Base-by-base conservation (phyloP, 441 rosid genomes). In the Aquilaria agallochum region DNA sequence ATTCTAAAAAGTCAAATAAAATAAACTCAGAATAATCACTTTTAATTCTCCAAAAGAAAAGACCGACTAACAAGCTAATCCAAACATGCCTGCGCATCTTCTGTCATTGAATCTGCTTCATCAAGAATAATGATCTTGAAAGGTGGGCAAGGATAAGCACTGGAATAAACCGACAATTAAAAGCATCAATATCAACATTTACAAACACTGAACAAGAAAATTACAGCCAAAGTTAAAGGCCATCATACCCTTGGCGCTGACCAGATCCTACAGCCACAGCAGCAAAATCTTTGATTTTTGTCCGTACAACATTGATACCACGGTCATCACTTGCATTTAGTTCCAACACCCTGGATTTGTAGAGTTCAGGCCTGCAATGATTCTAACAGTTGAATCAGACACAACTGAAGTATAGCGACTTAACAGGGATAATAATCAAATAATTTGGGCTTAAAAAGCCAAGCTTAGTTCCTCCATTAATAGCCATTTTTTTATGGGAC, bases 71-170 rank as follows among this genome's bases (percentile, higher is more conserved):
- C 42, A 36, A 36, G 7, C 42, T 2, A 60, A 55, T 63, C 57
- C 31, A 31, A 60, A 56, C 70, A 57, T 86, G 80, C 97, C 97
- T 91, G 99, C 60, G 99, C 98, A 79, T 95, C 99, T 86, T 95
- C 96, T 5, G 99, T 95, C 98, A 95, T 95, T 48, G 99, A 95
- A 85, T 92, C 99, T 59, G 97, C 96, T 78, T 95, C 98, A 44
- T 95, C 97, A 55, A 95, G 79, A 67, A 95, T 86, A 76, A 92
- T 92, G 58, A 95, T 92, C 84, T 95, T 87, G 74, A 66, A 95
- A 0, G 97, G 89, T 31, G 97, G 99, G 74, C 97, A 92, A 61
- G 95, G 99, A 63, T 91, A 89, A 64, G 75, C 87, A 46, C 99
- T 95, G 76, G 48, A 75, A 74, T 11, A 68, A 60, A 42, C 49